phyloP scores from a whole-genome alignment of 768 basidiomycete genomes.

The Leccinum obscurum region DNA sequence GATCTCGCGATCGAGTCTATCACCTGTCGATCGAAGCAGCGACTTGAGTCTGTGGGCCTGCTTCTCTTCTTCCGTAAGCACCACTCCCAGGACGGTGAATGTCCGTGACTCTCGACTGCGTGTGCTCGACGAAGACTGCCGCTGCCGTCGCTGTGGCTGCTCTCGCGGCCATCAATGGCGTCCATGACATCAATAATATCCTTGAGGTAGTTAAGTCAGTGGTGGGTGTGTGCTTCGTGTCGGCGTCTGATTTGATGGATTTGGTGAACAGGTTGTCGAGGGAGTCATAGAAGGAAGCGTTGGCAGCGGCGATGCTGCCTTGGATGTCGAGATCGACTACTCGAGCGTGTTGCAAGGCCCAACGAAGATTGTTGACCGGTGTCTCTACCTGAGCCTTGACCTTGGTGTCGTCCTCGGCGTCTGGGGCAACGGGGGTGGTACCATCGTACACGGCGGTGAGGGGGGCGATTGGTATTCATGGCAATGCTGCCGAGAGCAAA shows the following conservation, averaged over 20 bases:
- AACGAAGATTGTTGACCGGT: constrained; percentile 55
- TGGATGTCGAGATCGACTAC: constrained; percentile 73
- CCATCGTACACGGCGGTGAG: constrained; percentile 58
- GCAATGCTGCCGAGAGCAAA: constrained; percentile 55
- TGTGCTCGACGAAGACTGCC: constrained; percentile 39
- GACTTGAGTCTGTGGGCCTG: constrained; percentile 56
- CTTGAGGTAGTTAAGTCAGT: constrained; percentile 41
- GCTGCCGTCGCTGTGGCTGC: constrained; percentile 31
- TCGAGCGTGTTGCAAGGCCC: constrained; percentile 63
- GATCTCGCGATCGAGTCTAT: constrained; percentile 57
- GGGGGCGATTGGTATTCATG: constrained; percentile 39
- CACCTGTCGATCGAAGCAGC: constrained; percentile 50
- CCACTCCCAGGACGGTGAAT: constrained; percentile 42
- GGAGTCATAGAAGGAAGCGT: constrained; percentile 56
- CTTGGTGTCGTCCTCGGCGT: constrained; percentile 17
- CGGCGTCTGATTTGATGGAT: constrained; percentile 38
- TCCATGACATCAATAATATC: constrained; percentile 40
- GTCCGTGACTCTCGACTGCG: constrained; percentile 40
- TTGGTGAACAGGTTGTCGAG: constrained; percentile 74
- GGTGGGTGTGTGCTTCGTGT: constrained; percentile 47
- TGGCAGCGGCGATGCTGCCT: constrained; percentile 45
- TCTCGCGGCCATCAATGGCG: constrained; percentile 34
- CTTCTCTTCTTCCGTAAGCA: constrained; percentile 55
- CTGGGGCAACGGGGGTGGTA: constrained; percentile 39
- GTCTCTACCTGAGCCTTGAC: constrained; percentile 31